Conservation (phyloP, 106 monocot species). For the Cymbidium sinense region DNA sequence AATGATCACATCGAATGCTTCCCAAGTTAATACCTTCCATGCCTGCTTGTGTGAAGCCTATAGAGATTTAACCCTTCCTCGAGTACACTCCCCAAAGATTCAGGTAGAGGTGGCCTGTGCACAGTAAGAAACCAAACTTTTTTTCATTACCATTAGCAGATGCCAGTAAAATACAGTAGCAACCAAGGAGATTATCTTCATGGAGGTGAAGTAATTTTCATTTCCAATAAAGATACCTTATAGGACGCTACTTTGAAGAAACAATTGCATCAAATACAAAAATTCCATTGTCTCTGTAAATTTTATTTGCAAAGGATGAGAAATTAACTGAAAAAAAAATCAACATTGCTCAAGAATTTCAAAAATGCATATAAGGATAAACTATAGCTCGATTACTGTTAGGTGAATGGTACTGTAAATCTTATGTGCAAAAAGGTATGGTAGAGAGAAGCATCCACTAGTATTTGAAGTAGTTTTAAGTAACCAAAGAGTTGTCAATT, state of each 20-base stretch:
- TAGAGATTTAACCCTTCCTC: slow-evolving; percentile 89
- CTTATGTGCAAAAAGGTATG: neutral
- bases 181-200: neutral
- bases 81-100: slow-evolving; percentile 53
- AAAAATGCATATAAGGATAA: neutral
- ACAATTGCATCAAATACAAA: neutral
- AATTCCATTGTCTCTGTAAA: neutral
- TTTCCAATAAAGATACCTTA: neutral
- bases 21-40: slow-evolving; percentile 72
- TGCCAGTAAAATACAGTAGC: neutral
- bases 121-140: neutral
- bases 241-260: neutral
- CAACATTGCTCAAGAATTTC: neutral
- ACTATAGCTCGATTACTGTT: neutral
- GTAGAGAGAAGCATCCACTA: neutral
- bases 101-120: slow-evolving; percentile 74
- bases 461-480: no score
- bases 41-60: slow-evolving; percentile 64
- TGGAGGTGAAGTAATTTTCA: neutral
- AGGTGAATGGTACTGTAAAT: neutral
- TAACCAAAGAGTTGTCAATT: no score
- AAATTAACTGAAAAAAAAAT: neutral
- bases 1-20: neutral
- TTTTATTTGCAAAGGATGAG: neutral
- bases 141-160: neutral